A percentile compares a stretch with the other conserved stretches of the same genome.
These are phyloP conservation scores for Penicillium paradoxum DNA, from an alignment of 495 filamentous ascomycete genomes.

Conservation along the genomic window DNA sequence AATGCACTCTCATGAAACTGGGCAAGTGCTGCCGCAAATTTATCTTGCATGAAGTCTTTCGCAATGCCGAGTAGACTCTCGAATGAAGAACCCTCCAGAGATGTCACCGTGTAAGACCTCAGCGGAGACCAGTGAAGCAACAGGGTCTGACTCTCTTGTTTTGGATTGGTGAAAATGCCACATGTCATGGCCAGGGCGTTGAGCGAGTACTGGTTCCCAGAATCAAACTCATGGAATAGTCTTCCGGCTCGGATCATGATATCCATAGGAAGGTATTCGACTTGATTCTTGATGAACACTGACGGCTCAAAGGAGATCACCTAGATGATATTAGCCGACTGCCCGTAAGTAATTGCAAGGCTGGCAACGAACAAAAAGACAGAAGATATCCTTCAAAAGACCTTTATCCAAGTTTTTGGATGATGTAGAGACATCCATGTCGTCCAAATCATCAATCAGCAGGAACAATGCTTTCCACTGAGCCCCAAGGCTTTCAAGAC, in stretches of 20 bases:
- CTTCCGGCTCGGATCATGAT: not conserved
- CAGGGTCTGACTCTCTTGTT: not conserved
- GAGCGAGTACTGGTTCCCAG: not conserved
- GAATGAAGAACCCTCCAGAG: not conserved
- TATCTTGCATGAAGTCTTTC: not conserved
- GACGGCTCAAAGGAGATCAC: not conserved
- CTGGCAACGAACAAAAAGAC: slow-evolving; percentile 3
- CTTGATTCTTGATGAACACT: not conserved
- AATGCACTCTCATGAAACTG: not conserved
- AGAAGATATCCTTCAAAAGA: slow-evolving; percentile 1
- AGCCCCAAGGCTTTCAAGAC: not conserved
- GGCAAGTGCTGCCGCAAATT: not conserved
- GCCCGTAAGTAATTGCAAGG: not conserved
- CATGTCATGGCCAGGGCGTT: not conserved
- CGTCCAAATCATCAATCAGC: not conserved
- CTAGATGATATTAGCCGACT: not conserved
- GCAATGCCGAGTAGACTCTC: not conserved
- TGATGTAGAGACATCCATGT: not conserved
- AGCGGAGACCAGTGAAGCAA: slow-evolving; percentile 11
- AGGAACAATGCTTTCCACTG: not conserved
- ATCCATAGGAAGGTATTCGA: slow-evolving; percentile 1
- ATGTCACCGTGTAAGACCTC: not conserved
- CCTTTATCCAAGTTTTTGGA: not conserved
- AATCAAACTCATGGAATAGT: not conserved
- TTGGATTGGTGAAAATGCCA: slow-evolving; percentile 4